A percentile compares a stretch with the other conserved stretches of the same genome.
Conservation (phyloP, 1,284 basidiomycete species). For the Cystobasidium sp. region DNA sequence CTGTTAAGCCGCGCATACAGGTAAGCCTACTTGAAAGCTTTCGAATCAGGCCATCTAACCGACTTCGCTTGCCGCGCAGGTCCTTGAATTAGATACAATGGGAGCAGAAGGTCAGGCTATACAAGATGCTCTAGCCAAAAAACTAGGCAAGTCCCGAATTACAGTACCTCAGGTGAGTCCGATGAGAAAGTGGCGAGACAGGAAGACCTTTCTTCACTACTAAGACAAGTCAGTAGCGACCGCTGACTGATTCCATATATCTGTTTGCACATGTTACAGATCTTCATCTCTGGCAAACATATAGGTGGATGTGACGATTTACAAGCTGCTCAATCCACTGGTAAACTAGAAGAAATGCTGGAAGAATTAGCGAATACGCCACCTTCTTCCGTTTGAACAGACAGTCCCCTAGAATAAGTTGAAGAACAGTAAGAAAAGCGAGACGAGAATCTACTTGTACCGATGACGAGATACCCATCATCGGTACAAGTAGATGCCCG, state of each 20-base stretch:
- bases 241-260: no score
- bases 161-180: slow-evolving; percentile 38
- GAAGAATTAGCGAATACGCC: slow-evolving; percentile 35
- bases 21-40: neutral
- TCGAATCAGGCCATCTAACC: neutral
- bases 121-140: slow-evolving; percentile 38
- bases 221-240: no score
- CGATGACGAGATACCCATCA: no score
- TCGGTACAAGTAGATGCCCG: no score
- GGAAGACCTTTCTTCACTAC: no score
- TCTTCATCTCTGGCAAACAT: slow-evolving; percentile 68
- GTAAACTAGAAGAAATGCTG: slow-evolving; percentile 57
- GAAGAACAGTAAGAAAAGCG: neutral
- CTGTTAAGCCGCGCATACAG: slow-evolving; percentile 31
- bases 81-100: slow-evolving; percentile 33
- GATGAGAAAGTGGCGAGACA: no score
- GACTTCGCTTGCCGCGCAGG: neutral
- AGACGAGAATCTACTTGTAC: no score
- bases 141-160: slow-evolving; percentile 30
- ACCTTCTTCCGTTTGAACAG: neutral
- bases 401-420: neutral
- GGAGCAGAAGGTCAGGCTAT: slow-evolving; percentile 35
- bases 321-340: slow-evolving; percentile 61
- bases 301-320: slow-evolving; percentile 75
- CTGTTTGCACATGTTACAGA: slow-evolving; percentile 70